A percentile compares a stretch with the other conserved stretches of the same genome.
Evolutionary conservation across 2,329 filamentous ascomycete species (phyloP).

Genomic region (Cladophialophora immunda): DNA sequence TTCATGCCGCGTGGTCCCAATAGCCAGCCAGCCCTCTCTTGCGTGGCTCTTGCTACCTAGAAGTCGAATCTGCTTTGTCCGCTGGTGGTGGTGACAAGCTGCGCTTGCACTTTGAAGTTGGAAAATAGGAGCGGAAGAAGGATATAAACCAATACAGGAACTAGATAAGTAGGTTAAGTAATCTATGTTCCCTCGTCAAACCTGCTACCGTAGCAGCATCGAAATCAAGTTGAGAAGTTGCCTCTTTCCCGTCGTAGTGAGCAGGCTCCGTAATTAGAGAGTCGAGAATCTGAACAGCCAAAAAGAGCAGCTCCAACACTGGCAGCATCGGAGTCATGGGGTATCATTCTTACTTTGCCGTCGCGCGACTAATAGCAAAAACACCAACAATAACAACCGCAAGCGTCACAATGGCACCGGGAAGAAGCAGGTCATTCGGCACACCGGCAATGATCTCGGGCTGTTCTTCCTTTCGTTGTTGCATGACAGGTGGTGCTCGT

Average conservation of each 20-base stretch:
- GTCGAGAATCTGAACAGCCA: background rate
- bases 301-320: background rate
- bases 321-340: constrained; percentile 5
- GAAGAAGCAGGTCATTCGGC: constrained; percentile 90
- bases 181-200: background rate
- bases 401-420: constrained; percentile 93
- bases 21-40: background rate
- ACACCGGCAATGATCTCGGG: constrained; percentile 84
- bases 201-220: background rate
- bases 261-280: background rate
- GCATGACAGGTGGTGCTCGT: constrained; percentile 46
- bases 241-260: background rate
- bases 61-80: no score
- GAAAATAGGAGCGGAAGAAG: background rate
- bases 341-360: constrained; percentile 32
- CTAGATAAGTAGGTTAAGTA: background rate
- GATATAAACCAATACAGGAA: background rate
- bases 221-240: background rate
- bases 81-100: no score
- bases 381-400: constrained; percentile 94
- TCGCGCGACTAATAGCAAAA: constrained; percentile 78
- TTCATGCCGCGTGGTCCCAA: no score
- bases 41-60: no score
- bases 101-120: background rate
- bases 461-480: constrained; percentile 64